Evolutionary conservation across 1,284 basidiomycete genomes (phyloP).

Genomic region (Puccinia triticina): DNA sequence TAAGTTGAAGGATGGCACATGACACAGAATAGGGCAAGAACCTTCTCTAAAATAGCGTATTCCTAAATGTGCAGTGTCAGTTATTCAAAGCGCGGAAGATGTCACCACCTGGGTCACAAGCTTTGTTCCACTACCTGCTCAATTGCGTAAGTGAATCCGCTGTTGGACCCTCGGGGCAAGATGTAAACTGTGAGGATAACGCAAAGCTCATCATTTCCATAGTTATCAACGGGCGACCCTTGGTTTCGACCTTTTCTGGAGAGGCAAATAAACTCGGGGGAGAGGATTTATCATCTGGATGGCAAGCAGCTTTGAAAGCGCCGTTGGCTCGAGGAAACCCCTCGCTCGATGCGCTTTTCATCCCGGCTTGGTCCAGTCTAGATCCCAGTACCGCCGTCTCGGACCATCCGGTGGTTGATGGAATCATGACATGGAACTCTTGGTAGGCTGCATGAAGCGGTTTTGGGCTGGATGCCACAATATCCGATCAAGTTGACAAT

Average conservation of each 20-base stretch:
- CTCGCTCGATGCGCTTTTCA: conserved; percentile 37
- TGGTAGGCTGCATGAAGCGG: conserved; percentile 13
- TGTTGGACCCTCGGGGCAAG: background rate
- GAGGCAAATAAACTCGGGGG: conserved; percentile 42
- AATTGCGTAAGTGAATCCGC: conserved; percentile 29
- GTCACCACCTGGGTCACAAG: conserved; percentile 47
- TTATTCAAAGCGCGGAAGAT: conserved; percentile 30
- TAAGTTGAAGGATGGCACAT: background rate
- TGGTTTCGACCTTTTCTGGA: conserved; percentile 48
- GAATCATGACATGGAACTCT: conserved; percentile 49
- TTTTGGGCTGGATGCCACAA: background rate
- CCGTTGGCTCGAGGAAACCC: conserved; percentile 20
- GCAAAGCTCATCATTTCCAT: background rate
- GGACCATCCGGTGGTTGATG: conserved; percentile 45
- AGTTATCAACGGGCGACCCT: conserved; percentile 41
- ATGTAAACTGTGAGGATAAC: background rate
- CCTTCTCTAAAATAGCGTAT: background rate
- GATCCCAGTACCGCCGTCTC: conserved; percentile 29
- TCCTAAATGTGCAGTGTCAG: conserved; percentile 32
- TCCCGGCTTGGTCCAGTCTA: conserved; percentile 43
- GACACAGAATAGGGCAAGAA: background rate
- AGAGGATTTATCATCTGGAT: conserved; percentile 31
- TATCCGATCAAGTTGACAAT: background rate
- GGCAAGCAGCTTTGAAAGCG: conserved; percentile 36
- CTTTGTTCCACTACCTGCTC: conserved; percentile 28